Base-by-base conservation (phyloP, 257 asterid species). In the Voacanga thouarsii region DNA sequence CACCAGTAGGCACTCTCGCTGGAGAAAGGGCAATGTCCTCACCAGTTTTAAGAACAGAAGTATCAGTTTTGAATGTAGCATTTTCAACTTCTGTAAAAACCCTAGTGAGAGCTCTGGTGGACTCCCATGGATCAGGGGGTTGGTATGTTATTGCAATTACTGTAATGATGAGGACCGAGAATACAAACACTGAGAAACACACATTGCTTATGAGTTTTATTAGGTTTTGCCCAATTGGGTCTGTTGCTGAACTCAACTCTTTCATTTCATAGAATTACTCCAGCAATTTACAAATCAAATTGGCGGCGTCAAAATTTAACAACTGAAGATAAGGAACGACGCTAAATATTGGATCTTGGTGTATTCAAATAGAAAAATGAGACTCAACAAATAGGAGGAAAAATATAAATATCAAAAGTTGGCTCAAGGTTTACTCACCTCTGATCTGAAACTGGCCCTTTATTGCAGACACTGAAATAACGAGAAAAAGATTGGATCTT, bases 101-200 rank as follows among this genome's bases (percentile, higher is more conserved):
- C 81, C 77, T 89, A 69, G 99, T 90, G 18, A 96, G 85, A n/a
- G 99, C 96, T 84, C 99, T 87, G 14, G 98, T 86, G 30, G 99
- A 93, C 78, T 96, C 98, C 99, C 98, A 96, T 74, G 99, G 99
- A 84, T 96, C 99, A 71, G 99, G 99, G 45, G 99, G 97, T 86
- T 96, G 97, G 83, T 96, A 96, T 50, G 99, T 92, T 79, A 96
- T 88, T 79, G 98, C 99, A 86, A 93, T 83, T 57, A 92, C 92
- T 70, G 99, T 96, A 78, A 92, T 83, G 24, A 93, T 77, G 75
- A 93, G 97, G 73, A 90, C 99, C 44, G 97, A 89, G 86, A 93
- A 96, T 8, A 93, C 98, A 82, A 96, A 96, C 23, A 91, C 92
- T 47, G 99, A 96, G 89, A 93, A 96, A 78, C 98, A 96, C 63